These are phyloP conservation scores for Salvia rosmarinus DNA, from an alignment of 257 asterid genomes.

Conservation along the genomic window DNA sequence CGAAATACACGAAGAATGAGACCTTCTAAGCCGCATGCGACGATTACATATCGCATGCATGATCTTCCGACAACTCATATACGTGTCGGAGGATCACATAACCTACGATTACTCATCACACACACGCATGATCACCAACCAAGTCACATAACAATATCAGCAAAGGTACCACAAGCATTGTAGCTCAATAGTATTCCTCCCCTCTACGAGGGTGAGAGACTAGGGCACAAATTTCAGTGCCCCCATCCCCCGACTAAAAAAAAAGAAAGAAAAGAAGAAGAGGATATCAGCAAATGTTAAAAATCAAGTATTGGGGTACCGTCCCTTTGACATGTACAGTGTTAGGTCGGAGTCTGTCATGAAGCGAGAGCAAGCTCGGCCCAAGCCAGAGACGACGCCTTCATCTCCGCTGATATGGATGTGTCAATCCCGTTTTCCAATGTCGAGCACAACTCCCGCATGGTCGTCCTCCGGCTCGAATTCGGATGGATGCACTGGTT, in stretches of 20 bases:
- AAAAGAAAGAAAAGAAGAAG: too few species aligned
- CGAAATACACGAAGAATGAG: slow-evolving; percentile 46
- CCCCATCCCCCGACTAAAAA: too few species aligned
- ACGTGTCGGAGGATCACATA: too few species aligned
- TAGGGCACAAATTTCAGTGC: too few species aligned
- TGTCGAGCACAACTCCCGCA: slow-evolving; percentile 67
- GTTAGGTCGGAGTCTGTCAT: slow-evolving; percentile 40
- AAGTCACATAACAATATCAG: neutral
- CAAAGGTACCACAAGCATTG: too few species aligned
- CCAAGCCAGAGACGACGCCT: slow-evolving; percentile 86
- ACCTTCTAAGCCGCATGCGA: neutral
- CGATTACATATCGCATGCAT: slow-evolving; percentile 2
- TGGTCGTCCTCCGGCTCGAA: slow-evolving; percentile 54
- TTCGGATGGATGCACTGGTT: slow-evolving; percentile 59
- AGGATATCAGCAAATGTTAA: neutral
- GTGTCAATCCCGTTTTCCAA: slow-evolving; percentile 76
- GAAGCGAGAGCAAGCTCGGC: slow-evolving; percentile 90
- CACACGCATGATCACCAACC: slow-evolving; percentile 43
- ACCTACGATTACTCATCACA: too few species aligned
- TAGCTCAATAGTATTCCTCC: too few species aligned
- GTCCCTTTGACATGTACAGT: slow-evolving; percentile 34
- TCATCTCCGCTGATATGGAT: slow-evolving; percentile 72
- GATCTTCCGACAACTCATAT: too few species aligned
- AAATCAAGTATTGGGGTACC: slow-evolving; percentile 17
- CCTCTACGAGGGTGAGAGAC: too few species aligned